These are phyloP conservation scores for Myxozyma neotropica DNA, from an alignment of 805 yeast genomes.

Conservation along the genomic window DNA sequence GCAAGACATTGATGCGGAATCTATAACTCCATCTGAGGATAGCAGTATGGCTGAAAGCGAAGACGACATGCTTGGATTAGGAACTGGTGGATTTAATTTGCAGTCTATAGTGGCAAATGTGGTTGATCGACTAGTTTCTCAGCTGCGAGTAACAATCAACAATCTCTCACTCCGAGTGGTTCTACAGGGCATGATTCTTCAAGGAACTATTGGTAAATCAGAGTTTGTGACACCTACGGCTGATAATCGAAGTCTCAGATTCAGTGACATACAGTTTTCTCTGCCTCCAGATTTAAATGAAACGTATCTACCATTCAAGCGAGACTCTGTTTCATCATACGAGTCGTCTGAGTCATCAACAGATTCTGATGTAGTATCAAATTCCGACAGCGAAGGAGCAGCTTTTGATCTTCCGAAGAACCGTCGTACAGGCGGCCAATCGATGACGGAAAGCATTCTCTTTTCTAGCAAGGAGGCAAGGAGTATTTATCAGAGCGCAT, in stretches of 20 bases:
- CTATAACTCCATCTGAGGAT: not conserved
- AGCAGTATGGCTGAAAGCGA: conserved; percentile 24
- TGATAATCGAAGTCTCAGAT: conserved; percentile 29
- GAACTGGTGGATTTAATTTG: conserved; percentile 40
- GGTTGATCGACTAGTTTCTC: conserved; percentile 46
- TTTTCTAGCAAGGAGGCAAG: conserved; percentile 71
- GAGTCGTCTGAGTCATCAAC: conserved; percentile 22
- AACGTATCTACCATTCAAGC: conserved; percentile 6
- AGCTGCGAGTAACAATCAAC: conserved; percentile 37
- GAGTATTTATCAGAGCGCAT: conserved; percentile 81
- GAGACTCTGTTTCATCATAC: not conserved
- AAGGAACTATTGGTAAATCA: conserved; percentile 13
- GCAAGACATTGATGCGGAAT: conserved; percentile 12
- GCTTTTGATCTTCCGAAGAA: conserved; percentile 13
- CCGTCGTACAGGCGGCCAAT: not conserved
- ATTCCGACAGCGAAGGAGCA: conserved; percentile 41
- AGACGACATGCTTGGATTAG: conserved; percentile 37
- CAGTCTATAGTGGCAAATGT: conserved; percentile 39
- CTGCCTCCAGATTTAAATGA: conserved; percentile 14
- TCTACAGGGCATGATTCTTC: conserved; percentile 16
- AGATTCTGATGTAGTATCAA: conserved; percentile 38
- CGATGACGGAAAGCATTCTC: conserved; percentile 51
- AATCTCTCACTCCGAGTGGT: conserved; percentile 25
- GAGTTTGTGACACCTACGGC: conserved; percentile 5
- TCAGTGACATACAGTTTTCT: conserved; percentile 30